Base-by-base conservation (phyloP, 192 early-diverging fungal species). In the Umbelopsis vinacea region DNA sequence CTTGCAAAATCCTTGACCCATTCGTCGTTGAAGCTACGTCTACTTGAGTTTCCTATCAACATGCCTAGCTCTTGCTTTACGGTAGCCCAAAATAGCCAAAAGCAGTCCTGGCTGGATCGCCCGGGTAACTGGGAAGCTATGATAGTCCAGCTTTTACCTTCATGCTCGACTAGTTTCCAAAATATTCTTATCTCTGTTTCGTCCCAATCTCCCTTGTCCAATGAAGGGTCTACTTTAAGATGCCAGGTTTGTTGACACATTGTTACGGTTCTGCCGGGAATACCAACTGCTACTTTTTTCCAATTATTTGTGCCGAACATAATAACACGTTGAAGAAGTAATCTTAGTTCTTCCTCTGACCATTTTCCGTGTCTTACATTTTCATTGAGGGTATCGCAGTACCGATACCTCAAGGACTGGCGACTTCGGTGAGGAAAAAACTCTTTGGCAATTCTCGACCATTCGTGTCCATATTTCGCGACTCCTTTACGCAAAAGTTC, bases 301-400 rank as follows among this genome's bases (percentile, higher is more conserved):
- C 74, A 75, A 19, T 69, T 48, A 3, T 48, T 21, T 45, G 67
- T 55, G 45, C 74, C 74, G 54, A 57, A 69, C 26, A 47, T 67
- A 15, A 79, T 71, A 14, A 73, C 68, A 12, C 72, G 46, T 22
- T 57, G n/a, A 22, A 79, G 48, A 29, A 79, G 50, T 3, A 71
- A 4, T 9, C 71, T 52, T 0, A 57, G 40, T 68, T 79, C 77
- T 11, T 74, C 72, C 3, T 67, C 21, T 15, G 77, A 33, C 70
- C 73, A 72, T 9, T 19, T 26, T 37, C 57, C 17, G 19, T 63
- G 26, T 37, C 37, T 38, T 29, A 35, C 2, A 19, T 37, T 3
- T 63, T 14, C 0, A 19, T 14, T 14, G 15, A 35, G 26, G 19
- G 24, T 14, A 37, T 35, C 33, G 33, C 23, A 14, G 24, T 71